A percentile compares a stretch with the other conserved stretches of the same genome.
These are phyloP conservation scores for Thecaphora thlaspeos DNA, from an alignment of 1,284 basidiomycete genomes.

Conservation along the genomic window DNA sequence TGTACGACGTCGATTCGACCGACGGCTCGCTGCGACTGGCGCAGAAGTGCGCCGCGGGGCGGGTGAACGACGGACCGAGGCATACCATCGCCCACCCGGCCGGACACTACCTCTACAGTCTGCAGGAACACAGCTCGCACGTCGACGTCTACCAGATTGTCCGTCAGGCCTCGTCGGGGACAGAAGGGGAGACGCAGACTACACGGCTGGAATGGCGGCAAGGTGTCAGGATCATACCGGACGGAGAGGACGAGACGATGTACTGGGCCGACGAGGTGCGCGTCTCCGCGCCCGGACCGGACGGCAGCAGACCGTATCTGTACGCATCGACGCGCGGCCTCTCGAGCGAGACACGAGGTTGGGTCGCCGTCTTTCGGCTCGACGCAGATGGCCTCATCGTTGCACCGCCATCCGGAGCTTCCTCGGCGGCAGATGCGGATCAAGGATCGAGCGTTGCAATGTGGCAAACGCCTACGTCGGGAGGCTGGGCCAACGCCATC, in stretches of 20 bases:
- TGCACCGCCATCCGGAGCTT: constrained; percentile 4
- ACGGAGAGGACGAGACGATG: constrained; percentile 22
- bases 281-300: constrained; percentile 32
- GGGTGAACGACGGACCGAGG: constrained; percentile 58
- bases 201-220: constrained; percentile 42
- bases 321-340: constrained; percentile 59
- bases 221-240: constrained; percentile 54
- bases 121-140: constrained; percentile 57
- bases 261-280: constrained; percentile 60
- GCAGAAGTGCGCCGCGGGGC: constrained; percentile 56
- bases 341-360: constrained; percentile 52
- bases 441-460: constrained; percentile 13
- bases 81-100: constrained; percentile 59
- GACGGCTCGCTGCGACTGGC: constrained; percentile 47
- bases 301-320: constrained; percentile 34
- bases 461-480: constrained; percentile 57
- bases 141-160: constrained; percentile 49
- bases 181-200: constrained; percentile 2
- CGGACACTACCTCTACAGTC: constrained; percentile 58
- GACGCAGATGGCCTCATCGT: constrained; percentile 41
- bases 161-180: not conserved
- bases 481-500: constrained; percentile 61
- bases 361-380: constrained; percentile 56
- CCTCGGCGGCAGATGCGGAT: constrained; percentile 14
- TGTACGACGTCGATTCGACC: constrained; percentile 52